Evolutionary conservation across 2,329 filamentous ascomycete species (phyloP), one percentile per base, ranked within the genome.

Genomic region (Grosmannia clavigera): DNA sequence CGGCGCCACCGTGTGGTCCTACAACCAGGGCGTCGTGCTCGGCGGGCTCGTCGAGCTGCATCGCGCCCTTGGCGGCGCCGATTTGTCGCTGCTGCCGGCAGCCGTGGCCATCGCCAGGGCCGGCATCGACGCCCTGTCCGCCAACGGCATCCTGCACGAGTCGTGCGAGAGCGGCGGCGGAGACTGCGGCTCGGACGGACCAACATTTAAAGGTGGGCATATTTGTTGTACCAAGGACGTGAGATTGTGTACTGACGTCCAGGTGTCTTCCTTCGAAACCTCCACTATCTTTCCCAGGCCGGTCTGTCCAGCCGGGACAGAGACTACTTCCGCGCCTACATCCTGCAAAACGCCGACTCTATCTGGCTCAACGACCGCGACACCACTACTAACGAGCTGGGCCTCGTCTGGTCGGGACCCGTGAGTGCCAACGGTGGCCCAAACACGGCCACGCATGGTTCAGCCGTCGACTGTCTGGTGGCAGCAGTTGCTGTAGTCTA

Each of bases 391-490:
- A 76, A 79, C 65, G 72, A 76, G 67, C 70, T 90, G 16, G 83
- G 86, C 25, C 72, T 85, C 2, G 73, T 81, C n/a, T 90, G 86
- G 86, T 75, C 78, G 0, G 86, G 85, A 0, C 84, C 85, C 0
- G 61, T 66, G 5, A 61, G 63, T 6, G 64, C 65, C 3, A 80
- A 80, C 48, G 66, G 71, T 3, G 68, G 68, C 1, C 74, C 77
- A 48, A 79, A 76, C 1, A 82, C 84, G 1, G 76, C 79, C 55
- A 82, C 82, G 27, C 86, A 89, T 54, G 82, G 80, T 66, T 82
- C 81, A 22, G 86, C 83, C 0, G 71, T 89, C 70, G 86, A 89
- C 70, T 81, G 78, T 43, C 72, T 90, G 35, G 81, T 90, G 61
- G 86, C 82, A 33, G 85, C 84, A 7, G 68, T 78, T 64, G 72